These are phyloP conservation scores for Microdochium paspali DNA, from an alignment of 2,329 filamentous ascomycete genomes.

Conservation along the genomic window DNA sequence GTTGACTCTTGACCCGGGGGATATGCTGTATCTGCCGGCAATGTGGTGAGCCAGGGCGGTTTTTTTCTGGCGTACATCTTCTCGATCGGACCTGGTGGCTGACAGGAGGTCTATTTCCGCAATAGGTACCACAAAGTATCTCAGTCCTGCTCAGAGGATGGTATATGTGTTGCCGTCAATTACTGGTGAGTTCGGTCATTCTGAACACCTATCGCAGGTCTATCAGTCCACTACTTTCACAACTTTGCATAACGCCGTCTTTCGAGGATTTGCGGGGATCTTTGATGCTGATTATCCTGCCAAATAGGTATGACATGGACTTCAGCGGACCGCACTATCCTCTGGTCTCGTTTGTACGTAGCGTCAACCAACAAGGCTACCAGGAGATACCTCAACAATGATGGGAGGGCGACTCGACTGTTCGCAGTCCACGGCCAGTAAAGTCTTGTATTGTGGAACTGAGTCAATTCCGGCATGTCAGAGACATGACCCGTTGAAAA, in stretches of 20 bases:
- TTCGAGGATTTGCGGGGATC: too few species aligned
- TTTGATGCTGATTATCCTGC: slow-evolving; percentile 2
- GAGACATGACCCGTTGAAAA: too few species aligned
- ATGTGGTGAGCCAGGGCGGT: slow-evolving; percentile 54
- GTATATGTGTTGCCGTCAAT: slow-evolving; percentile 69
- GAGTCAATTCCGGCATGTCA: too few species aligned
- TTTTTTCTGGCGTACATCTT: too few species aligned
- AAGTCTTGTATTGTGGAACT: too few species aligned
- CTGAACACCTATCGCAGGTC: too few species aligned
- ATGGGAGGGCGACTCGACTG: too few species aligned
- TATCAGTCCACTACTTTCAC: not conserved
- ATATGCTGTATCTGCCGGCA: slow-evolving; percentile 75
- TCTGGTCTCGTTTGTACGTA: slow-evolving; percentile 43
- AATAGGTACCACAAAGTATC: slow-evolving; percentile 69
- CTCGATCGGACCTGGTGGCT: too few species aligned
- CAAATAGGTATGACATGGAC: slow-evolving; percentile 66
- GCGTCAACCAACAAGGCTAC: slow-evolving; percentile 12
- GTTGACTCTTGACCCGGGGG: slow-evolving; percentile 62
- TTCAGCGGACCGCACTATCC: slow-evolving; percentile 63
- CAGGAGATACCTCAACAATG: too few species aligned
- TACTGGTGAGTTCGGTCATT: slow-evolving; percentile 65
- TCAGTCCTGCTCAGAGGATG: slow-evolving; percentile 58
- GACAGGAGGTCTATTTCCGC: not conserved
- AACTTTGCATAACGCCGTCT: too few species aligned
- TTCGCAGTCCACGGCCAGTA: too few species aligned